A percentile compares a stretch with the other conserved stretches of the same genome.
phyloP scores from a whole-genome alignment of 345 rosid genomes.

The Turnera subulata region DNA sequence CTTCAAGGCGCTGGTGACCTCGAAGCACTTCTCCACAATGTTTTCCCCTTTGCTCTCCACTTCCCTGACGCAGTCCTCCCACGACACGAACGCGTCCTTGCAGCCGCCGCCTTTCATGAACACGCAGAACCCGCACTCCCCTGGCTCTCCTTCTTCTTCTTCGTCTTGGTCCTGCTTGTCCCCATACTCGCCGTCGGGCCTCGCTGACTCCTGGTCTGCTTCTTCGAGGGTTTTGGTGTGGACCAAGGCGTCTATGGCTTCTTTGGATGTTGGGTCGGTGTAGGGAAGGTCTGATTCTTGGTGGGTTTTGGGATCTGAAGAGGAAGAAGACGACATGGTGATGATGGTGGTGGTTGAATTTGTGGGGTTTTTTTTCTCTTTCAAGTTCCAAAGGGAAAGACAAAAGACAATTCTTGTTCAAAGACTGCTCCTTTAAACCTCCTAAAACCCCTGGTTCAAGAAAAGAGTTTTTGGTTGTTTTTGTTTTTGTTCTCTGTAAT shows the following conservation, averaged over 20 bases:
- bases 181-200: background rate
- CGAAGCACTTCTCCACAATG: conserved; percentile 71
- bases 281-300: background rate
- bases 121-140: conserved; percentile 83
- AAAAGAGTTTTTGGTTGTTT: too few relatives aligned
- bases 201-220: background rate
- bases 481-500: too few relatives aligned
- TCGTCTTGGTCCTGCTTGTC: conserved; percentile 1
- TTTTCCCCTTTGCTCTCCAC: conserved; percentile 67
- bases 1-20: conserved; percentile 50
- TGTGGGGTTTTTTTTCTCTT: too few relatives aligned
- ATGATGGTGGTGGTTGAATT: background rate
- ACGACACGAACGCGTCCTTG: conserved; percentile 56
- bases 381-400: too few relatives aligned
- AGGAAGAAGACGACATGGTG: background rate
- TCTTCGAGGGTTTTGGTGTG: conserved; percentile 4
- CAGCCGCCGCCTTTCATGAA: conserved; percentile 96
- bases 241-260: background rate
- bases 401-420: too few relatives aligned
- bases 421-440: too few relatives aligned
- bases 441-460: too few relatives aligned
- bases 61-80: conserved; percentile 76
- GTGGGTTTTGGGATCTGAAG: conserved; percentile 10
- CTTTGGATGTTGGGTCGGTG: background rate
- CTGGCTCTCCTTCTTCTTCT: conserved; percentile 50